A percentile compares a stretch with the other conserved stretches of the same genome.
phyloP scores from a whole-genome alignment of 352 stramenopile species.

The Globisporangium splendens region DNA sequence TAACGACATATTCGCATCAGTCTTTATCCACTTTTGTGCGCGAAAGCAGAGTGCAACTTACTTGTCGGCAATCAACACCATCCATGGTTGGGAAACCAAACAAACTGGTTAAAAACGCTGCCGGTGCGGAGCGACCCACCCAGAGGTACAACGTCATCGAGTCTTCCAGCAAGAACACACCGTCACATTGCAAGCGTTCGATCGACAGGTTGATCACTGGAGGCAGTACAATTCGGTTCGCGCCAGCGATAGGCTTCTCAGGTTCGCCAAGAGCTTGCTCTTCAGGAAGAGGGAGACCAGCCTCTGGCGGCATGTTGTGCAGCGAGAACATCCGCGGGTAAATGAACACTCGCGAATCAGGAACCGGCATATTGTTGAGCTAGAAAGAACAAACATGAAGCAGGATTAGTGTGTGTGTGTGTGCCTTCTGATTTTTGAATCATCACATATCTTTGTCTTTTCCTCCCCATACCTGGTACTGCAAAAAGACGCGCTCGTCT shows the following conservation, averaged over 20 bases:
- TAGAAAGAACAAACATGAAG: slow-evolving; percentile 18
- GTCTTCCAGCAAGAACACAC: slow-evolving; percentile 97
- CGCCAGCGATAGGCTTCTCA: slow-evolving; percentile 54
- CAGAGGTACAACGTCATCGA: slow-evolving; percentile 95
- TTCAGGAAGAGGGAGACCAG: slow-evolving; percentile 69
- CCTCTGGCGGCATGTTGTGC: slow-evolving; percentile 88
- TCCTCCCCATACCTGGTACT: slow-evolving; percentile 65
- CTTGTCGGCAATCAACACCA: slow-evolving; percentile 89
- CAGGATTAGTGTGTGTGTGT: not conserved
- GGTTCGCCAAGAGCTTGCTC: slow-evolving; percentile 26
- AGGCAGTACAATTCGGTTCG: slow-evolving; percentile 83
- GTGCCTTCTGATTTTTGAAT: not conserved
- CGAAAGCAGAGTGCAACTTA: slow-evolving; percentile 13
- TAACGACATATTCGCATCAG: not conserved
- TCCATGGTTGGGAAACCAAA: slow-evolving; percentile 95
- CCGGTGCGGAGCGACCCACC: slow-evolving; percentile 90
- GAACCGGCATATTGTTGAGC: slow-evolving; percentile 93
- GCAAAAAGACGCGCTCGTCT: slow-evolving; percentile 93
- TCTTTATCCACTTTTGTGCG: too few species aligned
- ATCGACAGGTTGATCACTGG: slow-evolving; percentile 94
- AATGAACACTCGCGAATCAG: slow-evolving; percentile 91
- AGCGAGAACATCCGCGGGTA: slow-evolving; percentile 97
- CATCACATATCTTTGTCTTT: slow-evolving; percentile 3
- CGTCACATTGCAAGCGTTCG: slow-evolving; percentile 91
- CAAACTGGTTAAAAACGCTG: slow-evolving; percentile 86